A percentile compares a stretch with the other conserved stretches of the same genome.
phyloP scores from a whole-genome alignment of 192 early-diverging fungal genomes.

The Cetraspora pellucida region DNA sequence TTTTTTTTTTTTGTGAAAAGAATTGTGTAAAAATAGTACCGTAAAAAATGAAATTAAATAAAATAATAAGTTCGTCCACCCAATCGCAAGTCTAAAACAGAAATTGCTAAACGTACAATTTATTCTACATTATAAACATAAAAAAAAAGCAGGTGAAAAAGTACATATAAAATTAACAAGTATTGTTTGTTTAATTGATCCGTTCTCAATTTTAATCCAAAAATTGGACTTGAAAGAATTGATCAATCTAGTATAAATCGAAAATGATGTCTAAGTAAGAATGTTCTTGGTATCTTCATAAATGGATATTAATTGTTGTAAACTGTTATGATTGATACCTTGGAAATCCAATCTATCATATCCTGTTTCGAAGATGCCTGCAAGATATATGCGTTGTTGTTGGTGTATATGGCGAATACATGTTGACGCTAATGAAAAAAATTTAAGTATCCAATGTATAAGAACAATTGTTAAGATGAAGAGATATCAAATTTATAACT shows the following conservation, averaged over 20 bases:
- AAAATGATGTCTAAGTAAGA: conserved; percentile 26
- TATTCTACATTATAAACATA: no score
- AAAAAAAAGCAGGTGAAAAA: no score
- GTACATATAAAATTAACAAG: no score
- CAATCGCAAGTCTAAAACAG: no score
- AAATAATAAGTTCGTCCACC: no score
- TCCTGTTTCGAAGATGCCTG: conserved; percentile 64
- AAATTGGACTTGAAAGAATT: conserved; percentile 21
- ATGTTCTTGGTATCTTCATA: conserved; percentile 14
- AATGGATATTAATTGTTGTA: neutral
- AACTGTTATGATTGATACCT: conserved; percentile 27
- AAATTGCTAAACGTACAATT: no score
- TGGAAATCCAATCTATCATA: conserved; percentile 69
- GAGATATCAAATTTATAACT: no score
- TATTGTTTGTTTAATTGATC: no score
- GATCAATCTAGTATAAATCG: conserved; percentile 21
- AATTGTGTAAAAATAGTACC: no score
- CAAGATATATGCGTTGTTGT: conserved; percentile 64
- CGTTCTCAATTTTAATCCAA: no score
- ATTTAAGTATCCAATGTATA: neutral
- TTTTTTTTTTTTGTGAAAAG: no score
- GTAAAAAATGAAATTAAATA: no score
- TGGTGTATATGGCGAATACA: conserved; percentile 74
- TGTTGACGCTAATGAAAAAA: conserved; percentile 49
- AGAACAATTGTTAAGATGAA: neutral